Percentiles rank a stretch among this genome's conserved stretches.
phyloP scores from a whole-genome alignment of 2,329 filamentous ascomycete genomes.

The Neonectria magnoliae region DNA sequence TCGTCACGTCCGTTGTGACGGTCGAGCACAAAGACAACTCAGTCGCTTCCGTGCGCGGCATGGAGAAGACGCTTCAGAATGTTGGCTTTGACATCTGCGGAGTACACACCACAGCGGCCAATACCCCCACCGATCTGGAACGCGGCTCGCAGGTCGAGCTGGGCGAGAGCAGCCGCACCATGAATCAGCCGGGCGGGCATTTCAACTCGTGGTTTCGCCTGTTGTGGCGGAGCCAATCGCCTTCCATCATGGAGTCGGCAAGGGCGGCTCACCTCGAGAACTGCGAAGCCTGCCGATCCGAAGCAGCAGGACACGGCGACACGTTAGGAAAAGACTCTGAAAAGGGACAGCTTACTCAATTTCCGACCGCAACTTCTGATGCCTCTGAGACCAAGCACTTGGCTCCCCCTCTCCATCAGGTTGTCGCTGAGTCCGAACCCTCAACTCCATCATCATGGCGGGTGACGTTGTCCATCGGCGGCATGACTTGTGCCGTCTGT shows the following conservation, averaged over 20 bases:
- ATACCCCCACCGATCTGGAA: conserved; percentile 44
- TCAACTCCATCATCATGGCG: conserved; percentile 51
- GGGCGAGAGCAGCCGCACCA: conserved; percentile 38
- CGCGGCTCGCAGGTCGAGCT: conserved; percentile 33
- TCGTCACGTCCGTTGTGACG: conserved; percentile 76
- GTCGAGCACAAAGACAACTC: conserved; percentile 61
- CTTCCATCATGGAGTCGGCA: conserved; percentile 36
- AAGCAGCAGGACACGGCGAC: conserved; percentile 11
- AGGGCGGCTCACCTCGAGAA: conserved; percentile 50
- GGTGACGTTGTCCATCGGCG: conserved; percentile 69
- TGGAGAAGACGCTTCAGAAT: conserved; percentile 61
- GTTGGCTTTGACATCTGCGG: conserved; percentile 69
- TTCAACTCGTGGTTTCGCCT: conserved; percentile 47
- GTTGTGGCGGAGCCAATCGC: conserved; percentile 42
- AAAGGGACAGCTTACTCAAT: conserved; percentile 20
- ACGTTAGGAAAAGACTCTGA: conserved; percentile 7
- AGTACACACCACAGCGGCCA: conserved; percentile 52
- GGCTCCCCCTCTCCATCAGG: conserved; percentile 35
- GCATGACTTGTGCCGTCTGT: conserved; percentile 80
- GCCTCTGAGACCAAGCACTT: conserved; percentile 12
- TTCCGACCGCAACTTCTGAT: conserved; percentile 21
- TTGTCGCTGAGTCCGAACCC: conserved; percentile 28
- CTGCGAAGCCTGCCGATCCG: conserved; percentile 49
- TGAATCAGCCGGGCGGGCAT: conserved; percentile 32
- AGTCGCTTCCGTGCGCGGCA: conserved; percentile 54